These are phyloP conservation scores for Asterella californica DNA, from an alignment of 225 moss, liverwort and hornwort species.

Conservation along the genomic window DNA sequence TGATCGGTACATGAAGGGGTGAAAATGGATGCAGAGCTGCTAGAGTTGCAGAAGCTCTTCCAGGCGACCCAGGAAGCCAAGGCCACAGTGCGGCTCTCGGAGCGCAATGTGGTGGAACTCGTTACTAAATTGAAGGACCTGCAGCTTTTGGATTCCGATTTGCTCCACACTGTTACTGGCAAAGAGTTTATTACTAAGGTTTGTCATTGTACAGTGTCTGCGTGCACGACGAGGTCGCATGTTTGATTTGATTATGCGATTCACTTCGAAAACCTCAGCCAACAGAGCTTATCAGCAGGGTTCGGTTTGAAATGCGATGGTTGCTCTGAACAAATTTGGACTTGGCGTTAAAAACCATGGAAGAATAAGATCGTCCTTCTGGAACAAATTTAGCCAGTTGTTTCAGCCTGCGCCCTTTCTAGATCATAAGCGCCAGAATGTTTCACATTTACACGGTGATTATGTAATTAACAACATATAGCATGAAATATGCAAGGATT, in stretches of 20 bases:
- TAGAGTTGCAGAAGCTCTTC: conserved; percentile 83
- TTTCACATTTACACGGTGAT: background rate
- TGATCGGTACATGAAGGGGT: background rate
- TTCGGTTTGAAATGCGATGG: background rate
- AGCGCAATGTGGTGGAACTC: conserved; percentile 97
- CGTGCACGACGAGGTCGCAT: background rate
- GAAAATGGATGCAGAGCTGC: conserved; percentile 78
- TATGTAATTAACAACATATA: background rate
- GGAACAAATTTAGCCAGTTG: background rate
- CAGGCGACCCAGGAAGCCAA: conserved; percentile 85
- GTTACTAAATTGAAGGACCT: conserved; percentile 86
- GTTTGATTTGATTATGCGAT: background rate
- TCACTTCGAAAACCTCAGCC: background rate
- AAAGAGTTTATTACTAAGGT: conserved; percentile 99
- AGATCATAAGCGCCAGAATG: background rate
- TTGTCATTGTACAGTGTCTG: background rate
- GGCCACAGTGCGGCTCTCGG: conserved; percentile 79
- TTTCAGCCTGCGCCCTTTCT: background rate
- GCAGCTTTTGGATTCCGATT: conserved; percentile 76
- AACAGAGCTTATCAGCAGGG: background rate
- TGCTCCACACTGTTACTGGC: conserved; percentile 87
- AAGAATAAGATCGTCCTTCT: background rate
- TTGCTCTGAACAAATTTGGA: background rate
- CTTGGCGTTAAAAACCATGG: background rate
- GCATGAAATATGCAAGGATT: background rate